Evolutionary conservation across 768 basidiomycete species (phyloP).

Genomic region (Hypholoma sublateritium): DNA sequence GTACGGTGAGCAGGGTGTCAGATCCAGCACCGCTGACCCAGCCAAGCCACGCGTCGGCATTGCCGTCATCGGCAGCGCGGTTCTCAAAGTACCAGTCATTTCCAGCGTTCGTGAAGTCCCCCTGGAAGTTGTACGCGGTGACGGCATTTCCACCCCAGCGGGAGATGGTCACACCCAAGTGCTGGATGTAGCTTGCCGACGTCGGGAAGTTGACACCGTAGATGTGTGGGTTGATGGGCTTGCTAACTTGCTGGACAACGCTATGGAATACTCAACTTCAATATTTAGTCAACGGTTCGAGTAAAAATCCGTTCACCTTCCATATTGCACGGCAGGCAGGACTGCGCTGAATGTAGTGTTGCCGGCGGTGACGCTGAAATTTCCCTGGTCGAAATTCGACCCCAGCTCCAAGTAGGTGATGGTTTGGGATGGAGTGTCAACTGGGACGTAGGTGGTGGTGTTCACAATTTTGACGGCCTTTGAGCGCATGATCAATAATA

Average conservation of each 20-base stretch:
- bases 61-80: constrained; percentile 35
- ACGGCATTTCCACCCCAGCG: constrained; percentile 59
- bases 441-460: constrained; percentile 36
- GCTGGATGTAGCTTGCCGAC: constrained; percentile 41
- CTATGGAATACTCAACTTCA: constrained; percentile 16
- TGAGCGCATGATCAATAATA: not conserved
- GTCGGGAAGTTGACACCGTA: constrained; percentile 60
- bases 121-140: constrained; percentile 53
- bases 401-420: constrained; percentile 50
- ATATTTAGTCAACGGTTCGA: not conserved
- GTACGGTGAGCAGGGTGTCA: constrained; percentile 43
- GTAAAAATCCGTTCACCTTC: constrained; percentile 29
- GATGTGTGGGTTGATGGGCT: constrained; percentile 44
- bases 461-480: constrained; percentile 35
- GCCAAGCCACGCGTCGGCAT: constrained; percentile 48
- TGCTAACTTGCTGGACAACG: constrained; percentile 34
- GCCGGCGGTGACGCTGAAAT: constrained; percentile 41
- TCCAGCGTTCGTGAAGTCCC: constrained; percentile 52
- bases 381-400: constrained; percentile 38
- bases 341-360: constrained; percentile 38
- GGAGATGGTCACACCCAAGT: constrained; percentile 48
- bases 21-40: constrained; percentile 48
- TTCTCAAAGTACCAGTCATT: constrained; percentile 61
- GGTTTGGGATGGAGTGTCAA: constrained; percentile 45
- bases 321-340: constrained; percentile 43